Conservation (phyloP, 2,329 filamentous ascomycete genomes). For the Pseudocercospora macadamiae region DNA sequence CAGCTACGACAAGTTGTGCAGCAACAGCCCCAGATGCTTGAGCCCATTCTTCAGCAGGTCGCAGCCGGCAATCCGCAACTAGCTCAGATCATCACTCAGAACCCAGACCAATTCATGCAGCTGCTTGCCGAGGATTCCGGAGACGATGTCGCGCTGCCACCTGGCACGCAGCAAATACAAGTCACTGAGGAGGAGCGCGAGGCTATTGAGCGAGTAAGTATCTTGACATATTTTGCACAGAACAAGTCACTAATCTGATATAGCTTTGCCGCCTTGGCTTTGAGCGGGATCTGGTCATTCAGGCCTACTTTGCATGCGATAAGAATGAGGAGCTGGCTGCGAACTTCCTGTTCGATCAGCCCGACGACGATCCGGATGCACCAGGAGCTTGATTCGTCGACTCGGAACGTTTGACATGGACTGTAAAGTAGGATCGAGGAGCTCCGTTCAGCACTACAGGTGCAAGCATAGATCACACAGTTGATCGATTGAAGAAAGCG, state of each 20-base stretch:
- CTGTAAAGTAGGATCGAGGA: background rate
- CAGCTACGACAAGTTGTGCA: conserved; percentile 96
- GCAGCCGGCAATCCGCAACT: conserved; percentile 93
- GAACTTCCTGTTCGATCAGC: conserved; percentile 97
- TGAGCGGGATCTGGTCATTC: conserved; percentile 87
- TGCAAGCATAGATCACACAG: conserved; percentile 10
- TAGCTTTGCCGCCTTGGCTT: conserved; percentile 93
- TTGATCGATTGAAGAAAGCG: conserved; percentile 12
- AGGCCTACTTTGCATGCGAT: conserved; percentile 98
- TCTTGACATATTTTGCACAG: background rate
- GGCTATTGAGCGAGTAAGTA: conserved; percentile 87
- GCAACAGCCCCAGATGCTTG: conserved; percentile 96
- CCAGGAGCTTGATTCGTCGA: conserved; percentile 13
- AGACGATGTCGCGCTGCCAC: conserved; percentile 81
- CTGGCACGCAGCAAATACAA: conserved; percentile 83
- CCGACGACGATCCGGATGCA: conserved; percentile 65
- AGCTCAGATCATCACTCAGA: conserved; percentile 85
- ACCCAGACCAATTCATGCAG: conserved; percentile 91
- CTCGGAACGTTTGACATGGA: background rate
- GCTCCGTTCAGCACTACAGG: background rate
- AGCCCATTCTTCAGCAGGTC: conserved; percentile 95
- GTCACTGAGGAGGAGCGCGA: conserved; percentile 97
- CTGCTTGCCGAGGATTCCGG: conserved; percentile 82
- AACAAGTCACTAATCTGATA: conserved; percentile 19
- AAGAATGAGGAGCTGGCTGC: conserved; percentile 99